These are phyloP conservation scores for Penicillium occitanis DNA, from an alignment of 2,329 filamentous ascomycete species.

Conservation along the genomic window DNA sequence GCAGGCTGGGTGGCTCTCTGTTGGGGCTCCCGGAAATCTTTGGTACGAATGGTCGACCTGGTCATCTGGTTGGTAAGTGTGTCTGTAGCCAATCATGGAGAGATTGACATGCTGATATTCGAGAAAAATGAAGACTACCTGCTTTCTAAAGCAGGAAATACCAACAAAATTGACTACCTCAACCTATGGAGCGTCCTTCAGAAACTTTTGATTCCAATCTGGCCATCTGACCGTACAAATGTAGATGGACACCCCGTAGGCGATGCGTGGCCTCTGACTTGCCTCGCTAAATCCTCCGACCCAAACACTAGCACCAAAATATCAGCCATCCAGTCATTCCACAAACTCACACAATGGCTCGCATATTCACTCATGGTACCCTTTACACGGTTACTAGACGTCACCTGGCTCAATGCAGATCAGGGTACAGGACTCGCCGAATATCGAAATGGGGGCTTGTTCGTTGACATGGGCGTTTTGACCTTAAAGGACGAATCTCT, in stretches of 20 bases:
- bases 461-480: constrained; percentile 60
- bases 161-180: constrained; percentile 39
- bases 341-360: constrained; percentile 60
- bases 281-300: neutral
- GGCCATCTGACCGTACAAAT: constrained; percentile 49
- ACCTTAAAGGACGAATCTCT: constrained; percentile 50
- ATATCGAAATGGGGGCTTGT: constrained; percentile 70
- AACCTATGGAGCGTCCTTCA: constrained; percentile 49
- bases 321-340: constrained; percentile 52
- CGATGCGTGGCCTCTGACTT: constrained; percentile 51
- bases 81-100: neutral
- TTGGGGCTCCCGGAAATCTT: neutral
- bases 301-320: neutral
- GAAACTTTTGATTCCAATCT: constrained; percentile 48
- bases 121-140: constrained; percentile 41
- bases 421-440: constrained; percentile 68
- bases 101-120: neutral
- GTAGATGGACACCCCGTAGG: constrained; percentile 48
- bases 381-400: constrained; percentile 54
- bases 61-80: neutral
- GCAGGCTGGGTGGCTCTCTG: neutral
- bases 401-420: constrained; percentile 54
- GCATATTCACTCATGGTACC: constrained; percentile 71
- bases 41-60: neutral
- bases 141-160: constrained; percentile 27